These are phyloP conservation scores for Boechera stricta DNA, from an alignment of 345 rosid species.

Conservation along the genomic window DNA sequence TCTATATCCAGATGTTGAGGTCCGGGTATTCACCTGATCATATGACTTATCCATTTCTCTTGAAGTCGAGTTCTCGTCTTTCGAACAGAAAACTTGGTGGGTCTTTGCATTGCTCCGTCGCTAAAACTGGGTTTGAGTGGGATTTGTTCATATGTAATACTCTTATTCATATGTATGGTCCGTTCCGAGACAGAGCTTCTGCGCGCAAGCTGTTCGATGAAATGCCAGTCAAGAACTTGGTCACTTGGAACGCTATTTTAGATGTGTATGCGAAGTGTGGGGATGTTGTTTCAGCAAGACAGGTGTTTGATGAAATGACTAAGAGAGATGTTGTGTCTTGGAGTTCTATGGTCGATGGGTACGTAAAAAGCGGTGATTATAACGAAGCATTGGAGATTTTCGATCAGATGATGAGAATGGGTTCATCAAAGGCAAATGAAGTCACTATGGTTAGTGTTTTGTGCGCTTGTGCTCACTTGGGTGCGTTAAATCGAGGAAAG, in stretches of 20 bases:
- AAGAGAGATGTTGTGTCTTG: conserved; percentile 80
- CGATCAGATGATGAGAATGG: conserved; percentile 54
- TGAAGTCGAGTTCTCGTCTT: conserved; percentile 69
- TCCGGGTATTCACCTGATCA: conserved; percentile 60
- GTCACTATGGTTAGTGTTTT: conserved; percentile 90
- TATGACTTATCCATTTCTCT: conserved; percentile 77
- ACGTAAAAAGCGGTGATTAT: conserved; percentile 64
- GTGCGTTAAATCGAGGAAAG: conserved; percentile 72
- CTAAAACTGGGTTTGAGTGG: conserved; percentile 58
- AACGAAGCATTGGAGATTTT: conserved; percentile 69
- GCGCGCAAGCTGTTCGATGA: conserved; percentile 75
- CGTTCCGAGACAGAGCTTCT: conserved; percentile 53
- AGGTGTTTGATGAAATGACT: conserved; percentile 66
- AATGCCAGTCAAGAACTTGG: conserved; percentile 61
- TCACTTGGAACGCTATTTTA: conserved; percentile 84
- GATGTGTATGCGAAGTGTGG: conserved; percentile 80
- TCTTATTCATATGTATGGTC: conserved; percentile 66
- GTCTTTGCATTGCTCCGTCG: conserved; percentile 52
- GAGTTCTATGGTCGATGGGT: conserved; percentile 88
- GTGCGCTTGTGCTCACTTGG: conserved; percentile 87
- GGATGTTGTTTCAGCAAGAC: conserved; percentile 56
- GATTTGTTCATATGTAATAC: conserved; percentile 71
- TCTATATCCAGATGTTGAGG: conserved; percentile 63
- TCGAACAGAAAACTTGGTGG: conserved; percentile 51
- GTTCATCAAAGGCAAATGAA: conserved; percentile 68